Conservation (phyloP, 2,329 filamentous ascomycete genomes). For the Epichloe sylvatica region DNA sequence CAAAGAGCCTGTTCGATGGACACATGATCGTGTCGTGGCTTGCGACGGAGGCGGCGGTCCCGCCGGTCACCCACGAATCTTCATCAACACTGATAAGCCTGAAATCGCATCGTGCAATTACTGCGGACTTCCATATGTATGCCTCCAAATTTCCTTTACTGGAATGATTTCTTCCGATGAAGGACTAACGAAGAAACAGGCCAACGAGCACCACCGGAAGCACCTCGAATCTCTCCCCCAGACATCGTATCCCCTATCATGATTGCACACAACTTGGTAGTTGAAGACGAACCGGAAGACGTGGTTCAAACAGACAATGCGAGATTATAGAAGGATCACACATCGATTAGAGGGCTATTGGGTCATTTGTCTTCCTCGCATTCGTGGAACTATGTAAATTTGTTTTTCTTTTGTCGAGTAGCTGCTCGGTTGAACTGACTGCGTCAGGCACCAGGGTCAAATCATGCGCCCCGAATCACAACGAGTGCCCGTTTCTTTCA, state of each 20-base stretch:
- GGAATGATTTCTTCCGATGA: background rate
- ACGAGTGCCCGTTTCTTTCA: background rate
- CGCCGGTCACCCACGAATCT: constrained; percentile 80
- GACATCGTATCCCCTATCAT: constrained; percentile 67
- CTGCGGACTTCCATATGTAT: constrained; percentile 84
- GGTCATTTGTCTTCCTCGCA: background rate
- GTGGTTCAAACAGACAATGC: background rate
- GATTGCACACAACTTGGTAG: constrained; percentile 8
- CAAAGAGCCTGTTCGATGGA: constrained; percentile 88
- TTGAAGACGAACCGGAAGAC: background rate
- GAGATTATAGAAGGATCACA: background rate
- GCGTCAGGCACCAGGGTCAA: background rate
- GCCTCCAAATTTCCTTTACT: constrained; percentile 20
- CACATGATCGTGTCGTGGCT: constrained; percentile 62
- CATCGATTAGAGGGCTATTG: background rate
- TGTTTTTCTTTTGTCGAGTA: background rate
- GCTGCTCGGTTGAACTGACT: background rate
- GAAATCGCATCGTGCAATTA: constrained; percentile 85
- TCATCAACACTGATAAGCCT: constrained; percentile 96
- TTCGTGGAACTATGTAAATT: background rate
- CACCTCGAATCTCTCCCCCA: constrained; percentile 74
- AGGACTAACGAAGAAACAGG: constrained; percentile 35
- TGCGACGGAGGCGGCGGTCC: constrained; percentile 91
- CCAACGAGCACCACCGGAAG: constrained; percentile 75
- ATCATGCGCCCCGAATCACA: background rate